Conservation (phyloP, 257 asterid species). For the Solanum appendiculatum region DNA sequence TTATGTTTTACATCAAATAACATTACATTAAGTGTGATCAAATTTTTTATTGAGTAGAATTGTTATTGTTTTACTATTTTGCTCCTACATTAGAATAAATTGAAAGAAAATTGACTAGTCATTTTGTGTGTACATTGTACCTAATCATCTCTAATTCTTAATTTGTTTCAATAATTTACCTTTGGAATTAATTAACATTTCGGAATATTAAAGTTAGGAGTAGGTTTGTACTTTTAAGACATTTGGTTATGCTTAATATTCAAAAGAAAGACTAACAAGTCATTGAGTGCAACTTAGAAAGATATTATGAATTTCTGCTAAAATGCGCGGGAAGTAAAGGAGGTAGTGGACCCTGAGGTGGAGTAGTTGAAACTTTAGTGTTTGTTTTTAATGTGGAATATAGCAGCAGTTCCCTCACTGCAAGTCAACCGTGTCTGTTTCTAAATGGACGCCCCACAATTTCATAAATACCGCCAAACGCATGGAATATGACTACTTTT, state of each 20-base stretch:
- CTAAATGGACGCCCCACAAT: conserved; percentile 14
- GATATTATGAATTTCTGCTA: neutral
- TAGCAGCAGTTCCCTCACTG: conserved; percentile 1
- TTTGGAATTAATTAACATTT: neutral
- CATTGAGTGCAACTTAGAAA: neutral
- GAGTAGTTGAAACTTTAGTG: conserved; percentile 54
- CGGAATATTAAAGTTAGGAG: neutral
- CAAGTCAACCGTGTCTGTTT: conserved; percentile 50
- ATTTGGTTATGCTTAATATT: neutral
- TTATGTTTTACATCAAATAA: neutral
- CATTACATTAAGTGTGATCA: neutral
- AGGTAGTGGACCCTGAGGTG: conserved; percentile 15
- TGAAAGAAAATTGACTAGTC: neutral
- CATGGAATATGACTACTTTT: conserved; percentile 34
- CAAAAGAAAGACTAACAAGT: neutral
- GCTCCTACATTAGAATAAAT: neutral
- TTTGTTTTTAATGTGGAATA: conserved; percentile 35
- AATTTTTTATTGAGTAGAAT: neutral
- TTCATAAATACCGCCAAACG: neutral
- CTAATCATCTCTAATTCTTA: neutral
- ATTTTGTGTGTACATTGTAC: neutral
- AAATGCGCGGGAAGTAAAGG: conserved; percentile 5
- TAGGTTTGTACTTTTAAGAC: neutral
- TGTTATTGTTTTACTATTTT: neutral
- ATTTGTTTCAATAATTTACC: neutral